These are phyloP conservation scores for Withania somnifera DNA, from an alignment of 305 asterid genomes.

Conservation along the genomic window DNA sequence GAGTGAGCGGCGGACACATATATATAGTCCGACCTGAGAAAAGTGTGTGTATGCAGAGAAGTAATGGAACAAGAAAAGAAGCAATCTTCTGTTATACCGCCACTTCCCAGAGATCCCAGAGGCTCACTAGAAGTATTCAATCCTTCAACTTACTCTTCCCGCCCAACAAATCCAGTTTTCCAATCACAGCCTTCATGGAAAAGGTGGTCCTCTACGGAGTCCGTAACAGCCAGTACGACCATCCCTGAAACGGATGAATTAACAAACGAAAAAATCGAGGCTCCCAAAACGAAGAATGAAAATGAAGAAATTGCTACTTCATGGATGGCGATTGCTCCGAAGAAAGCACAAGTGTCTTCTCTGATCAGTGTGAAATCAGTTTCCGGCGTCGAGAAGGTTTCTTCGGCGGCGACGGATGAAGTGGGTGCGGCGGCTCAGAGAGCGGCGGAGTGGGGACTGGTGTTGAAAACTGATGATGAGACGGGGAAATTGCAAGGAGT, in stretches of 20 bases:
- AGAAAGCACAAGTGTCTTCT: not conserved
- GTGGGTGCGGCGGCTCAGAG: constrained; percentile 64
- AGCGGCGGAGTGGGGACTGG: constrained; percentile 98
- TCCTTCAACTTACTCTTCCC: constrained; percentile 36
- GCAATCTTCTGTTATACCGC: constrained; percentile 25
- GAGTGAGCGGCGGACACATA: no score
- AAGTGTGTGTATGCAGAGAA: constrained; percentile 1
- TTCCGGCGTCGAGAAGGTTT: not conserved
- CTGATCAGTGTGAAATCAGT: not conserved
- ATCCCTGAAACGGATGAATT: constrained; percentile 10
- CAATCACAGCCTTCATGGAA: constrained; percentile 44
- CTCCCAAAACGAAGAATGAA: not conserved
- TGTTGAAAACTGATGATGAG: constrained; percentile 64
- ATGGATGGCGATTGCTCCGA: constrained; percentile 60
- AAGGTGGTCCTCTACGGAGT: constrained; percentile 24
- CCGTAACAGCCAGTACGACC: not conserved
- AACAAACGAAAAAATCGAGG: no score
- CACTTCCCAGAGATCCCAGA: constrained; percentile 67
- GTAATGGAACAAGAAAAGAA: constrained; percentile 41
- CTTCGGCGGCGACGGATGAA: constrained; percentile 14
- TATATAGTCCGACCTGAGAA: not conserved
- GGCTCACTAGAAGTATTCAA: constrained; percentile 87
- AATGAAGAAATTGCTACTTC: constrained; percentile 37
- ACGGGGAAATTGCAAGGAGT: constrained; percentile 83
- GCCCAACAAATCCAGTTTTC: constrained; percentile 27